These are phyloP conservation scores for Fusarium sacchari DNA, from an alignment of 2,329 filamentous ascomycete species.

Conservation along the genomic window DNA sequence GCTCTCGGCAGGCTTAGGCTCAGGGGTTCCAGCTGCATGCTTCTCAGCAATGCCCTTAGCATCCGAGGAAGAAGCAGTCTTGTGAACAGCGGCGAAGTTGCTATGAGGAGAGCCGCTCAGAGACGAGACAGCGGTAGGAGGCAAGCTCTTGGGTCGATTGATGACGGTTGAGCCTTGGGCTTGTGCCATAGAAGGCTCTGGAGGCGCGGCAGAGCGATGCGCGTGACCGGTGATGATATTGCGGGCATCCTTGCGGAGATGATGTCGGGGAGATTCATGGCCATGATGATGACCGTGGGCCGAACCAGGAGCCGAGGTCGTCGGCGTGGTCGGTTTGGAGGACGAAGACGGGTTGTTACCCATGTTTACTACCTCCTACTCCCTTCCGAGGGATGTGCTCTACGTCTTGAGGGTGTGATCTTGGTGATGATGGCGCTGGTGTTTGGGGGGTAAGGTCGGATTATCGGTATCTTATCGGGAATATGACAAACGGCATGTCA, in stretches of 20 bases:
- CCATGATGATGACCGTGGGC: slow-evolving; percentile 36
- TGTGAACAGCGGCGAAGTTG: slow-evolving; percentile 46
- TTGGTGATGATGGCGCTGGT: background rate
- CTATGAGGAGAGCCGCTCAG: slow-evolving; percentile 59
- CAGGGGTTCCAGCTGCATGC: slow-evolving; percentile 9
- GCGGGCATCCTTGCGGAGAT: slow-evolving; percentile 50
- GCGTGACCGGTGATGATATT: slow-evolving; percentile 66
- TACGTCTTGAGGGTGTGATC: background rate
- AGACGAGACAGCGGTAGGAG: slow-evolving; percentile 60
- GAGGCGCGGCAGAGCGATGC: slow-evolving; percentile 67
- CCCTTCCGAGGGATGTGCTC: slow-evolving; percentile 8
- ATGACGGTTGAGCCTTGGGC: slow-evolving; percentile 66
- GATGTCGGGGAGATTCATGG: slow-evolving; percentile 45
- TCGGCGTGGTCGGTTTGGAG: slow-evolving; percentile 50
- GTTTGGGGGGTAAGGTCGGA: background rate
- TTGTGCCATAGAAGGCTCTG: slow-evolving; percentile 70
- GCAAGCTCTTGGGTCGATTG: slow-evolving; percentile 58
- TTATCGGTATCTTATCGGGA: slow-evolving; percentile 32
- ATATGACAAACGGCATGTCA: slow-evolving; percentile 26
- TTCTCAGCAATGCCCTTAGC: slow-evolving; percentile 19
- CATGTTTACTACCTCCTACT: slow-evolving; percentile 42
- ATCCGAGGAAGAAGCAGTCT: slow-evolving; percentile 34
- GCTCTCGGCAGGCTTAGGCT: slow-evolving; percentile 31
- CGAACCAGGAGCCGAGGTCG: slow-evolving; percentile 42
- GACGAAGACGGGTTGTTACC: slow-evolving; percentile 53